Evolutionary conservation across 371 early-diverging fungal genomes (phyloP).

Genomic region (Apophysomyces ossiformis): DNA sequence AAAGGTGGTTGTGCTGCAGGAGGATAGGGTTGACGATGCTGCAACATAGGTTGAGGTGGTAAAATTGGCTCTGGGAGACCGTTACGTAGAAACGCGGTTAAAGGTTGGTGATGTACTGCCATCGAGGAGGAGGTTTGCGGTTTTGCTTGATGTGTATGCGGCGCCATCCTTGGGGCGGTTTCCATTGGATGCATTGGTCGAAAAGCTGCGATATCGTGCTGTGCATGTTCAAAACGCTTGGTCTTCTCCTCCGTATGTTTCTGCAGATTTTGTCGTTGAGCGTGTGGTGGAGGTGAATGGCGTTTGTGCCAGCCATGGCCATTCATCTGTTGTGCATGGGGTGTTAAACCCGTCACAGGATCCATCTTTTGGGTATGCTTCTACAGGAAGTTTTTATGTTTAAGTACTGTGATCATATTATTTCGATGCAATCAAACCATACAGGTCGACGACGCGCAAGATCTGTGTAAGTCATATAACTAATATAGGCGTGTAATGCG

Average conservation of each 20-base stretch:
- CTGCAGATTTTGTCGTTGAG: conserved; percentile 2
- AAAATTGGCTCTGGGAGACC: conserved; percentile 1
- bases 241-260: neutral
- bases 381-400: neutral
- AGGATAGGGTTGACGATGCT: neutral
- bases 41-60: neutral
- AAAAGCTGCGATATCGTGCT: neutral
- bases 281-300: neutral
- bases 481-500: conserved; percentile 51
- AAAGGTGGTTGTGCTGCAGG: conserved; percentile 4
- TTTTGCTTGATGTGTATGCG: conserved; percentile 1
- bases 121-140: neutral
- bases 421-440: no score
- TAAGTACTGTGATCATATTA: no score
- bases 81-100: conserved; percentile 2
- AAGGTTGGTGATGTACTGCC: conserved; percentile 8
- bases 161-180: conserved; percentile 1
- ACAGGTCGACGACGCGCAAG: conserved; percentile 24
- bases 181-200: conserved; percentile 10
- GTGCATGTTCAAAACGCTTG: neutral
- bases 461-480: conserved; percentile 52
- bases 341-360: neutral
- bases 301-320: conserved; percentile 6
- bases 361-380: neutral
- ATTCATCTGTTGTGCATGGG: neutral